Evolutionary conservation across 495 filamentous ascomycete species (phyloP).

Genomic region (Penicilliopsis zonata): DNA sequence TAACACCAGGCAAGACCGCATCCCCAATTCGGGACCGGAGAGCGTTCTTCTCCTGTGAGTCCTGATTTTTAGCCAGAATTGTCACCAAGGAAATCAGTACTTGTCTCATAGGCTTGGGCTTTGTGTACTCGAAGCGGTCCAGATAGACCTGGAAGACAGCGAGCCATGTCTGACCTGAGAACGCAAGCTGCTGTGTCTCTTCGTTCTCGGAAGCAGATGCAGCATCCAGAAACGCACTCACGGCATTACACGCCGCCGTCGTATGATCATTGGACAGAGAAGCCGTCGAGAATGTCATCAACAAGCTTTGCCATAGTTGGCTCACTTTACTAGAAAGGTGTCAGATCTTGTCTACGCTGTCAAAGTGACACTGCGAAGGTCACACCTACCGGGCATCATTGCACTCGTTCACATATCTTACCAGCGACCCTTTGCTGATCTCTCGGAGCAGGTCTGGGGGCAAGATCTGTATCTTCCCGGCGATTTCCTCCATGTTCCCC

Average conservation of each 20-base stretch:
- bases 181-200: slow-evolving; percentile 24
- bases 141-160: slow-evolving; percentile 59
- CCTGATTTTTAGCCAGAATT: slow-evolving; percentile 38
- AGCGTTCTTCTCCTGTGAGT: slow-evolving; percentile 9
- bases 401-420: slow-evolving; percentile 22
- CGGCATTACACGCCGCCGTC: slow-evolving; percentile 31
- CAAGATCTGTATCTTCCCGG: slow-evolving; percentile 25
- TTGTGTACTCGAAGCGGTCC: slow-evolving; percentile 59
- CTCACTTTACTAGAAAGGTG: slow-evolving; percentile 15
- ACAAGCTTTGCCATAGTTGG: slow-evolving; percentile 24
- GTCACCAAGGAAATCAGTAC: slow-evolving; percentile 47
- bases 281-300: slow-evolving; percentile 25
- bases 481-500: slow-evolving; percentile 24
- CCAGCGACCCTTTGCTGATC: slow-evolving; percentile 28
- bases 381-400: slow-evolving; percentile 23
- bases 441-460: slow-evolving; percentile 23
- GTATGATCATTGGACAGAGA: slow-evolving; percentile 28
- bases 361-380: background rate
- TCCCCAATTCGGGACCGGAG: slow-evolving; percentile 14
- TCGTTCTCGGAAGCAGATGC: slow-evolving; percentile 24
- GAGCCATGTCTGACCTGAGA: slow-evolving; percentile 39
- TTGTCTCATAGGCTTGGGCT: slow-evolving; percentile 63
- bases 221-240: slow-evolving; percentile 34
- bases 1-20: slow-evolving; percentile 21
- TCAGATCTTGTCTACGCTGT: slow-evolving; percentile 8